phyloP scores from a whole-genome alignment of 441 rosid genomes.

The Oxalis stricta region DNA sequence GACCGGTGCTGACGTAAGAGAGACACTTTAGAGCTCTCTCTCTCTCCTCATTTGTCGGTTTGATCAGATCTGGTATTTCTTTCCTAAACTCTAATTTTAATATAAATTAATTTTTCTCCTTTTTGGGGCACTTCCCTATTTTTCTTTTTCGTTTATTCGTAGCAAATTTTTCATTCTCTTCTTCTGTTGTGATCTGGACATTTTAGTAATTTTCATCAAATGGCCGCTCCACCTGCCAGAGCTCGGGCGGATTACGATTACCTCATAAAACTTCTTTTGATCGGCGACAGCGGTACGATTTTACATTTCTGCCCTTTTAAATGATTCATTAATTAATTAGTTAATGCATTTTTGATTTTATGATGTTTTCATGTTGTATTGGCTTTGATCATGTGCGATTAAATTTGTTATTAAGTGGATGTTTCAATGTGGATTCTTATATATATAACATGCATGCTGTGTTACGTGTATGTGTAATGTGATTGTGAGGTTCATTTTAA shows the following conservation, averaged over 20 bases:
- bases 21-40: conserved; percentile 10
- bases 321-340: not conserved
- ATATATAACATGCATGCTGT: too few species aligned
- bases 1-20: conserved; percentile 31
- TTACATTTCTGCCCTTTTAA: conserved; percentile 2
- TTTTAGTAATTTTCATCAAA: conserved; percentile 10
- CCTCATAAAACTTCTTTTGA: conserved; percentile 58
- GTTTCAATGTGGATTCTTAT: too few species aligned
- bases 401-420: too few species aligned
- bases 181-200: not conserved
- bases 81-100: not conserved
- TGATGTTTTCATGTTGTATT: too few species aligned
- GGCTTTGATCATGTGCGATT: not conserved
- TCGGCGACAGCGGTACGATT: conserved; percentile 61
- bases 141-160: not conserved
- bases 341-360: not conserved
- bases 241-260: conserved; percentile 74
- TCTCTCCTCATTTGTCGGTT: conserved; percentile 13
- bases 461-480: too few species aligned
- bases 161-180: conserved; percentile 13
- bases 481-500: too few species aligned
- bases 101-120: not conserved
- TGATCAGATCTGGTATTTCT: conserved; percentile 39
- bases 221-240: conserved; percentile 76
- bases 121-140: conserved; percentile 1